phyloP scores from a whole-genome alignment of 2,329 filamentous ascomycete genomes.

The Verticillium nonalfalfae region DNA sequence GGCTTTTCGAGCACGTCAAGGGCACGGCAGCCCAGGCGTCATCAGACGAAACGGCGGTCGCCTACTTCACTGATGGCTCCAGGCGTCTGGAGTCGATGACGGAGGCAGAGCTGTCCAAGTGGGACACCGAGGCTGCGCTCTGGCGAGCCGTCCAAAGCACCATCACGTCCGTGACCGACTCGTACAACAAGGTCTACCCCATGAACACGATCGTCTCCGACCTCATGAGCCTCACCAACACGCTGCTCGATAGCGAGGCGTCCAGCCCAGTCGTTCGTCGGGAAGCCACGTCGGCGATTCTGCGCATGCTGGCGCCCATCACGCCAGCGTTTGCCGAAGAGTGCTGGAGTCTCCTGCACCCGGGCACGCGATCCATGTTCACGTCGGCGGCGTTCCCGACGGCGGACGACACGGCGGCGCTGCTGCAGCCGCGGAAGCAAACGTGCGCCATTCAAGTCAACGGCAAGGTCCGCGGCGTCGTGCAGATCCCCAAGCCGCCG shows the following conservation, averaged over 20 bases:
- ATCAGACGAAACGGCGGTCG: conserved; percentile 6
- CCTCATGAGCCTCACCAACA: conserved; percentile 75
- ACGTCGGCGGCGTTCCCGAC: conserved; percentile 50
- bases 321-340: conserved; percentile 77
- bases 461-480: conserved; percentile 65
- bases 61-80: conserved; percentile 29
- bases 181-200: conserved; percentile 65
- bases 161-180: conserved; percentile 59
- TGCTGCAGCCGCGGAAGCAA: conserved; percentile 43
- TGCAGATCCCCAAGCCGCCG: conserved; percentile 53
- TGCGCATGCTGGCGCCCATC: conserved; percentile 72
- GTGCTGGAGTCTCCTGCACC: conserved; percentile 60
- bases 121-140: conserved; percentile 42
- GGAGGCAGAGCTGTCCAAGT: conserved; percentile 15
- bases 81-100: conserved; percentile 22
- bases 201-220: conserved; percentile 82
- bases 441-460: conserved; percentile 70
- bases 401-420: conserved; percentile 41
- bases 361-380: conserved; percentile 32
- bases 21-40: conserved; percentile 12
- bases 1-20: conserved; percentile 54
- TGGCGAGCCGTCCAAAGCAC: conserved; percentile 64
- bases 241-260: conserved; percentile 39
- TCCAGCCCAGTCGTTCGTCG: conserved; percentile 37
- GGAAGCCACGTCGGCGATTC: conserved; percentile 46